Evolutionary conservation across 2,329 filamentous ascomycete genomes (phyloP).

Genomic region (Parastagonospora avenae): DNA sequence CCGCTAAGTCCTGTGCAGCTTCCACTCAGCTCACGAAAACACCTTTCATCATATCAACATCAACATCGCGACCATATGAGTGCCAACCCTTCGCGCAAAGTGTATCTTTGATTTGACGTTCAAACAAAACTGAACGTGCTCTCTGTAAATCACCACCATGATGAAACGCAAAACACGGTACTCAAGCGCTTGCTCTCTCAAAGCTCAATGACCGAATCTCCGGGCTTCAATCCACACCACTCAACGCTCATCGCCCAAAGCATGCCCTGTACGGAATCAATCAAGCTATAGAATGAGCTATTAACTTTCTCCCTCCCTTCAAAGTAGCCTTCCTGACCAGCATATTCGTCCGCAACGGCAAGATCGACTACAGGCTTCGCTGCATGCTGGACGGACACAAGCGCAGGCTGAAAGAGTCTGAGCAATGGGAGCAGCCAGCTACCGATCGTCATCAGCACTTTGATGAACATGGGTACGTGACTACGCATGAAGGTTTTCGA

Average conservation of each 20-base stretch:
- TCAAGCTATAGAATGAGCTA: constrained; percentile 37
- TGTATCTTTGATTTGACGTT: too few relatives aligned
- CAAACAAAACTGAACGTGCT: too few relatives aligned
- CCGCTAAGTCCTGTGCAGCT: too few relatives aligned
- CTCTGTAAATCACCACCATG: too few relatives aligned
- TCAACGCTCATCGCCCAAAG: constrained; percentile 45
- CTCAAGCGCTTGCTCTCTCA: neutral
- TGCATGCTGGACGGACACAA: constrained; percentile 38
- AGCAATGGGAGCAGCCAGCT: constrained; percentile 36
- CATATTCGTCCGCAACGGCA: constrained; percentile 28
- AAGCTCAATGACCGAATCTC: constrained; percentile 11
- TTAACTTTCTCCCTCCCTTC: constrained; percentile 34
- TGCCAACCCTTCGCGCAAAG: too few relatives aligned
- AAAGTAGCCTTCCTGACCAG: constrained; percentile 45
- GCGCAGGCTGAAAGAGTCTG: constrained; percentile 30
- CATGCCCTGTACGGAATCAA: constrained; percentile 35
- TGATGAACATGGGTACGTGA: constrained; percentile 38
- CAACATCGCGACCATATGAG: too few relatives aligned
- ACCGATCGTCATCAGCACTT: constrained; percentile 30
- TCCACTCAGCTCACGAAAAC: too few relatives aligned
- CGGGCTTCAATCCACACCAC: constrained; percentile 30
- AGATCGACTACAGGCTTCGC: constrained; percentile 39
- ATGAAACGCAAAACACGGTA: too few relatives aligned
- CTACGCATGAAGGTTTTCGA: constrained; percentile 43
- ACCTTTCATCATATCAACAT: too few relatives aligned